phyloP scores from a whole-genome alignment of 2,329 filamentous ascomycete species.

The Colletotrichum chlorophyti region DNA sequence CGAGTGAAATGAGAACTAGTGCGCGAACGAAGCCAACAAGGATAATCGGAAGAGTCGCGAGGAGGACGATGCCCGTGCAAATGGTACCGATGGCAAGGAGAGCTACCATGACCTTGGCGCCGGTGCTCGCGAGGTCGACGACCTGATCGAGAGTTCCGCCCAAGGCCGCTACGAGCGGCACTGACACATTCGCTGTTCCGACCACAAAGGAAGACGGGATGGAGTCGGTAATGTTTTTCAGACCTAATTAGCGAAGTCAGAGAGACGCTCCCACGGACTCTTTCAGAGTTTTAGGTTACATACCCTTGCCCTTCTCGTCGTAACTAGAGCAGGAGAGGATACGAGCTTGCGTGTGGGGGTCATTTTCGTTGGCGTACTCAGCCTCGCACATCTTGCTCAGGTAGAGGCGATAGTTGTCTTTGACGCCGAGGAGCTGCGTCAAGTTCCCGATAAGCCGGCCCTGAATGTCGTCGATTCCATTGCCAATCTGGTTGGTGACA shows the following conservation, averaged over 20 bases:
- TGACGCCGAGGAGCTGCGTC: conserved; percentile 30
- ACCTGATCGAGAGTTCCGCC: conserved; percentile 23
- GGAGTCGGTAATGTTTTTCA: conserved; percentile 31
- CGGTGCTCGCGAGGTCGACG: conserved; percentile 24
- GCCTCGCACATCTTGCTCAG: conserved; percentile 33
- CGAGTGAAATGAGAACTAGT: conserved; percentile 22
- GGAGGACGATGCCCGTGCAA: conserved; percentile 23
- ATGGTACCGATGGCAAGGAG: conserved; percentile 30
- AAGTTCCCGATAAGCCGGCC: conserved; percentile 32
- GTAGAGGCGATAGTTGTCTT: conserved; percentile 32
- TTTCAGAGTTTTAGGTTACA: neutral
- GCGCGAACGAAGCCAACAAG: conserved; percentile 23
- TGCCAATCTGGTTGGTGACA: conserved; percentile 27
- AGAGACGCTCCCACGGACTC: too few species aligned
- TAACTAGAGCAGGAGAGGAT: conserved; percentile 26
- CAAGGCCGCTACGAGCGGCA: conserved; percentile 31
- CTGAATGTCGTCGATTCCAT: conserved; percentile 31
- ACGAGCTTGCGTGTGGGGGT: conserved; percentile 19
- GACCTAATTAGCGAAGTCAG: conserved; percentile 26
- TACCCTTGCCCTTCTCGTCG: conserved; percentile 15
- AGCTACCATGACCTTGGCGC: conserved; percentile 28
- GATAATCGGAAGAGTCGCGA: conserved; percentile 29
- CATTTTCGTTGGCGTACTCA: conserved; percentile 15
- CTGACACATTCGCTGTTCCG: conserved; percentile 31
- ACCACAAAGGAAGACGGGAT: conserved; percentile 33